Evolutionary conservation across 805 yeast genomes (phyloP), one percentile per base, ranked within the genome.

Genomic region (Myxozyma monticola): DNA sequence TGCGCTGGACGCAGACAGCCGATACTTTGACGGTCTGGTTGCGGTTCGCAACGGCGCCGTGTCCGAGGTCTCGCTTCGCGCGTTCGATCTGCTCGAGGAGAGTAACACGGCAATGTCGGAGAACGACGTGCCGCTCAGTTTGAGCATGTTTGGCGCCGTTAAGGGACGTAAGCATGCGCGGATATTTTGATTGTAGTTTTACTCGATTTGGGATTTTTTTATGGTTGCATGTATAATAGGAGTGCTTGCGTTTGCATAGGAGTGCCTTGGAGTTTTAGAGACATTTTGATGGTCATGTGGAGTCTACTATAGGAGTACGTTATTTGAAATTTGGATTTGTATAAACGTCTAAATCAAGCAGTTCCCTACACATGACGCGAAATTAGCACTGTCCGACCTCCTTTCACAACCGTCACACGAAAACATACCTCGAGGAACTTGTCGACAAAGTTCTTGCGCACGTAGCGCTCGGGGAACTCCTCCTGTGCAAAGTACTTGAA

Each of bases 401-500:
- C 10, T 15, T 6, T n/a, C 8, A 12, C 15, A 21, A 20, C 12
- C 8, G 18, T 6, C 6, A 26, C n/a, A n/a, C 14, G 24, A 8
- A 17, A 25, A 33, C 77, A 75, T 42, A 87, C 87, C 66, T 81
- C 82, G 62, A 84, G 74, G 76, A 87, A 87, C 68, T 82, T 83
- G 70, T 80, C 80, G 44, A 86, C 79, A 64, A 87, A 87, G 61
- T 74, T 76, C 64, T 81, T 77, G 63, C 78, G 76, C 60, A 74
- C 76, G 55, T 79, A 77, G 37, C 73, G 74, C 57, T 75, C 75
- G 59, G 84, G 78, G 29, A 72, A 73, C 37, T 76, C 77, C 66
- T 78, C 83, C 61, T 81, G 82, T 60, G 83, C 86, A 61, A 87
- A 87, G 73, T 83, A 87, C 70, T 84, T 80, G 81, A 85, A 75